Percentiles rank a stretch among this genome's conserved stretches.
Conservation (phyloP, 2,329 filamentous ascomycete species). For the Coniochaeta ligniaria region DNA sequence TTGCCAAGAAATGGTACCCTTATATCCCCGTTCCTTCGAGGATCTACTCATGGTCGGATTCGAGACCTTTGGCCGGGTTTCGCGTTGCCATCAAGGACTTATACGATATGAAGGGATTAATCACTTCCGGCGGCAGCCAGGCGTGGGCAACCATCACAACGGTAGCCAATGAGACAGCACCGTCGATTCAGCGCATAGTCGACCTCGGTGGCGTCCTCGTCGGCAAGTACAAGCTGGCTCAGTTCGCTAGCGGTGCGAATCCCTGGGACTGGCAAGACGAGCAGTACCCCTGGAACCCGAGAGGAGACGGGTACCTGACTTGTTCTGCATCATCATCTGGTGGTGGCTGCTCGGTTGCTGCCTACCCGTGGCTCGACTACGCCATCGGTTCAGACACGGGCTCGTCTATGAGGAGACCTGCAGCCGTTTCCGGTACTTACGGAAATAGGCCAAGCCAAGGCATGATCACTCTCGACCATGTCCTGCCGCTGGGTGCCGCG, state of each 20-base stretch:
- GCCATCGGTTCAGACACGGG: conserved; percentile 26
- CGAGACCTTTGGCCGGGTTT: conserved; percentile 22
- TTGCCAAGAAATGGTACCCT: conserved; percentile 13
- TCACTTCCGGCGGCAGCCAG: conserved; percentile 23
- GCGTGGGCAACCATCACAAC: conserved; percentile 18
- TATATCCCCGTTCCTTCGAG: conserved; percentile 27
- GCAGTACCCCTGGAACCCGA: conserved; percentile 25
- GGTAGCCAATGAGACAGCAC: conserved; percentile 19
- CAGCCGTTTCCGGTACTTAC: conserved; percentile 18
- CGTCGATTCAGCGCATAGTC: conserved; percentile 22
- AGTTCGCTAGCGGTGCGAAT: conserved; percentile 23
- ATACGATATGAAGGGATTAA: conserved; percentile 25
- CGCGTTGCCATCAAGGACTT: conserved; percentile 28
- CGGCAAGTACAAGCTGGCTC: conserved; percentile 25
- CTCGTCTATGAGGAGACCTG: conserved; percentile 17
- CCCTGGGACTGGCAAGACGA: conserved; percentile 15
- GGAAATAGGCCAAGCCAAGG: conserved; percentile 20
- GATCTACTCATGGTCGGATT: conserved; percentile 25
- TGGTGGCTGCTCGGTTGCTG: conserved; percentile 22
- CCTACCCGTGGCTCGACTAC: conserved; percentile 31
- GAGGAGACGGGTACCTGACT: conserved; percentile 25
- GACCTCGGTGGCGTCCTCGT: conserved; percentile 24
- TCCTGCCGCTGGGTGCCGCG: conserved; percentile 16
- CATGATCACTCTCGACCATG: conserved; percentile 13
- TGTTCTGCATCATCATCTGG: conserved; percentile 23